Evolutionary conservation across 2,329 filamentous ascomycete genomes (phyloP).

Genomic region (Phaeosphaeriaceae sp.): DNA sequence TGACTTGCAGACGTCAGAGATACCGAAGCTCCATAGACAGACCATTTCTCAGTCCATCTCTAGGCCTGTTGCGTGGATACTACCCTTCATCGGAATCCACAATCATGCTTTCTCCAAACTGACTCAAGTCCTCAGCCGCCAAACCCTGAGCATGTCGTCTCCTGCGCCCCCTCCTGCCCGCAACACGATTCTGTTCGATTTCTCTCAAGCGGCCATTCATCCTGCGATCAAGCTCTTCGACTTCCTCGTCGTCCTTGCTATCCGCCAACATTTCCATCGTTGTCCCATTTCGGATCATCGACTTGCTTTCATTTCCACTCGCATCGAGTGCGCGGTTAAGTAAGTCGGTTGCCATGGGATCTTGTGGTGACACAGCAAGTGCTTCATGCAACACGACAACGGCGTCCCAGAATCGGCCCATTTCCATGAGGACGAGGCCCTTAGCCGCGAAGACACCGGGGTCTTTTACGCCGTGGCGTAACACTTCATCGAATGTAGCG

Average conservation of each 20-base stretch:
- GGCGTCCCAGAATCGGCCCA: conserved; percentile 76
- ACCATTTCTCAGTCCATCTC: background rate
- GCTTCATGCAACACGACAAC: conserved; percentile 85
- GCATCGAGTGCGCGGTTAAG: conserved; percentile 69
- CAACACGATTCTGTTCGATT: conserved; percentile 57
- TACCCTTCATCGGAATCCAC: conserved; percentile 60
- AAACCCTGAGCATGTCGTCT: conserved; percentile 54
- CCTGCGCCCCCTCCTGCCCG: conserved; percentile 59
- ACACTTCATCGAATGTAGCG: conserved; percentile 82
- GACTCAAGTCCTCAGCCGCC: conserved; percentile 49
- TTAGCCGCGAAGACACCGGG: conserved; percentile 80
- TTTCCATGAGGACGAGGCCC: conserved; percentile 81
- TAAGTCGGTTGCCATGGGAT: conserved; percentile 80
- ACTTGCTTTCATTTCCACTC: conserved; percentile 43
- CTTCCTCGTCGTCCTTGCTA: conserved; percentile 36
- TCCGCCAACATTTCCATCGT: conserved; percentile 7
- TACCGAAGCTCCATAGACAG: background rate
- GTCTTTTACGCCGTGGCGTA: conserved; percentile 81
- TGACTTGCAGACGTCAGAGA: background rate
- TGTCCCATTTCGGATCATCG: conserved; percentile 1
- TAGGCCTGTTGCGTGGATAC: background rate
- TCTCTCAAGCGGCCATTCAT: conserved; percentile 59
- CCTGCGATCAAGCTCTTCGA: conserved; percentile 62
- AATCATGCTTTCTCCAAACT: conserved; percentile 58
- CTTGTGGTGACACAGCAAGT: conserved; percentile 77